Conservation (phyloP, 129 eudicot genomes). For the Dittrichia graveolens region DNA sequence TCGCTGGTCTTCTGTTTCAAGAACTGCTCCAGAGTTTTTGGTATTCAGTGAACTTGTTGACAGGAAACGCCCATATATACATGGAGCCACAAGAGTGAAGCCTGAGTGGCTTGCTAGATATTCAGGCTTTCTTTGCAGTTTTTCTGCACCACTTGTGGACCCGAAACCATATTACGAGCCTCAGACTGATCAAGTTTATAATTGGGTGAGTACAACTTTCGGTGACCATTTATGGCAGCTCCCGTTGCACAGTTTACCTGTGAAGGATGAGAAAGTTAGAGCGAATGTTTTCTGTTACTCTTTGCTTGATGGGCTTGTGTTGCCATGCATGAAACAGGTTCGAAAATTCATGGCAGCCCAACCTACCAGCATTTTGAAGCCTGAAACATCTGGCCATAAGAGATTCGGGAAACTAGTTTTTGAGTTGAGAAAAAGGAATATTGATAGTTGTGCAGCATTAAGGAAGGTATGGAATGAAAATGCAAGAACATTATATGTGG, state of each 20-base stretch:
- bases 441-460: conserved; percentile 58
- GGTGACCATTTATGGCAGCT: conserved; percentile 80
- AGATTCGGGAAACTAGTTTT: conserved; percentile 75
- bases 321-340: conserved; percentile 68
- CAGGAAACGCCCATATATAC: conserved; percentile 72
- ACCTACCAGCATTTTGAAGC: conserved; percentile 60
- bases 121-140: conserved; percentile 59
- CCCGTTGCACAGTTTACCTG: conserved; percentile 59
- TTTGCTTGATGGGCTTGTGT: conserved; percentile 69
- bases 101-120: conserved; percentile 79
- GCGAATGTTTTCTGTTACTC: conserved; percentile 72
- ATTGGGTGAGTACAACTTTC: conserved; percentile 58
- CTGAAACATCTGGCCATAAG: conserved; percentile 64
- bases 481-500: conserved; percentile 50
- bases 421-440: conserved; percentile 46
- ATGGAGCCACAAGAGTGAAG: conserved; percentile 78
- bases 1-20: conserved; percentile 67
- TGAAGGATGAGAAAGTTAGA: conserved; percentile 51
- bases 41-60: conserved; percentile 74
- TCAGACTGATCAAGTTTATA: conserved; percentile 52
- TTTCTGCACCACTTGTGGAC: conserved; percentile 71
- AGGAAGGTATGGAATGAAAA: conserved; percentile 65
- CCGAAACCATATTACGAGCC: conserved; percentile 82
- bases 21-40: conserved; percentile 71
- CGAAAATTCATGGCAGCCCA: conserved; percentile 53